Percentiles rank a stretch among this genome's conserved stretches.
Evolutionary conservation across 768 basidiomycete species (phyloP).

Genomic region (Serendipita sp.): DNA sequence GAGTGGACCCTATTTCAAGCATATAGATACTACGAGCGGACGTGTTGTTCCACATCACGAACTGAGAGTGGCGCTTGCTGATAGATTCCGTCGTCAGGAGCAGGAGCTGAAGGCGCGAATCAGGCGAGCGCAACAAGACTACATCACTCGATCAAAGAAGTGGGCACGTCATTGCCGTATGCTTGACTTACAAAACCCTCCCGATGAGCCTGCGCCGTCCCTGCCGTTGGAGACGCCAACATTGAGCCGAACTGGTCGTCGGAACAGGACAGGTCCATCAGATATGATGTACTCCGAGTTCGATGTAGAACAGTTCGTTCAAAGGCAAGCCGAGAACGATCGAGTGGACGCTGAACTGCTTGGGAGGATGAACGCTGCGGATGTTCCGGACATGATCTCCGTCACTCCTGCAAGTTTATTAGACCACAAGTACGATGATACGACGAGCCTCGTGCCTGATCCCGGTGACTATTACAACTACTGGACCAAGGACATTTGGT

Average conservation of each 20-base stretch:
- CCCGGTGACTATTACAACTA: neutral
- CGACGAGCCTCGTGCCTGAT: neutral
- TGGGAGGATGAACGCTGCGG: neutral
- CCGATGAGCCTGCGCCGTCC: neutral
- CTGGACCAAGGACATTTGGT: neutral
- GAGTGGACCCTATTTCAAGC: neutral
- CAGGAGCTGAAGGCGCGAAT: neutral
- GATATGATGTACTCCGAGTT: slow-evolving; percentile 6
- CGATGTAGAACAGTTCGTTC: slow-evolving; percentile 2
- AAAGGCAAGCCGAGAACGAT: neutral
- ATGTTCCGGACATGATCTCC: slow-evolving; percentile 4
- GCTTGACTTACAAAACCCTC: neutral
- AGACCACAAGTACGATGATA: neutral
- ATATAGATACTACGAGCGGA: neutral
- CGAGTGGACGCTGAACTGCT: slow-evolving; percentile 1
- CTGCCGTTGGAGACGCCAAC: neutral
- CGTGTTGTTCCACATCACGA: neutral
- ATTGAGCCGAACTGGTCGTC: neutral
- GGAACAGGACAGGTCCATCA: neutral
- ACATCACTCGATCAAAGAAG: neutral
- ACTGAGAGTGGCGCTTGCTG: neutral
- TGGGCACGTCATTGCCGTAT: neutral
- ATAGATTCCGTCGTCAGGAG: neutral
- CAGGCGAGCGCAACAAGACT: neutral
- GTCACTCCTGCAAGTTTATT: neutral